phyloP scores from a whole-genome alignment of 495 filamentous ascomycete genomes.

The Copromyces sp. region DNA sequence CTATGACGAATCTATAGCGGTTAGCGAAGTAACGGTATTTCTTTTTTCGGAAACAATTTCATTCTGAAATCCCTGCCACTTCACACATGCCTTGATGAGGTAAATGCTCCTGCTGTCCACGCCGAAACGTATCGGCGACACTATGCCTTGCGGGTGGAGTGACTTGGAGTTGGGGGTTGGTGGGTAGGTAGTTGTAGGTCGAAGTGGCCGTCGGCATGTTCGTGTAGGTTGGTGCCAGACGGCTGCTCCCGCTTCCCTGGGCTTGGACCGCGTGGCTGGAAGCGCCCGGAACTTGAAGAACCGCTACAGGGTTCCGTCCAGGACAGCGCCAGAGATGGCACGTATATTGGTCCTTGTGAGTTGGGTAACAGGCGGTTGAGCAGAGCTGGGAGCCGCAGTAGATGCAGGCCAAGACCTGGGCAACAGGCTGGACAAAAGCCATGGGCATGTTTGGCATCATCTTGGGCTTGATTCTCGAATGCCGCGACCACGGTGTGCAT shows the following conservation, averaged over 20 bases:
- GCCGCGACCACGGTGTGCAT: background rate
- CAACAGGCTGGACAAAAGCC: background rate
- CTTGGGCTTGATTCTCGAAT: background rate
- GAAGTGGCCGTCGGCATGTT: background rate
- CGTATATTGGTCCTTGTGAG: background rate
- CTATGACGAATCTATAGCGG: background rate
- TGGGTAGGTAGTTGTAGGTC: background rate
- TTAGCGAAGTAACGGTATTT: background rate
- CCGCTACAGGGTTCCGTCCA: background rate
- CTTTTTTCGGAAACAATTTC: background rate
- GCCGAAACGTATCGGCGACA: background rate
- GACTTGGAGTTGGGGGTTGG: background rate
- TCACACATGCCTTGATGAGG: background rate
- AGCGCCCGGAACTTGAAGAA: background rate
- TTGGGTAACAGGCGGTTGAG: background rate
- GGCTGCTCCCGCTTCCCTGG: background rate
- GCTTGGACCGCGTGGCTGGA: background rate
- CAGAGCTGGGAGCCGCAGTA: background rate
- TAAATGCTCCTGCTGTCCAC: background rate
- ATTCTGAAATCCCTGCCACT: background rate
- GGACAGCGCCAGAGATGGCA: background rate
- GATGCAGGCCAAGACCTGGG: background rate
- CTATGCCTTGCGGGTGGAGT: background rate
- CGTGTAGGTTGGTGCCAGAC: background rate
- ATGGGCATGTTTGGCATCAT: background rate